Evolutionary conservation across 306 rosid genomes (phyloP), one percentile per base, ranked within the genome.

Genomic region (Cajanus cajan): DNA sequence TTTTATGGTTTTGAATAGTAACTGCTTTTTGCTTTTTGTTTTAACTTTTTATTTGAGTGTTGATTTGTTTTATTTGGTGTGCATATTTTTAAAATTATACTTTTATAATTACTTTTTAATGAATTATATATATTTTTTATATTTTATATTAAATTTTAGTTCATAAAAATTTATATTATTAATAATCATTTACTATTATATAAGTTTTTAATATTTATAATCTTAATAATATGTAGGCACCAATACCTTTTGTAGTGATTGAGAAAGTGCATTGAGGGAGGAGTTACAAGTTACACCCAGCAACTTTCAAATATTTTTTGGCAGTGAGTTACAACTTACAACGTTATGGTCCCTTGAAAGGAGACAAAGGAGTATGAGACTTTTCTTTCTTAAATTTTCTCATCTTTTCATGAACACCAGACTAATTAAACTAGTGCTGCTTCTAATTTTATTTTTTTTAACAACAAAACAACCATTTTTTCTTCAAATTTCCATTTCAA

Each of bases 291-390:
- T 45, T 43, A 16, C 61, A 78, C 48, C 40, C 41, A 61, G 67
- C 67, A 61, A 31, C 73, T 76, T 50, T 37, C 57, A 51, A 63
- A 31, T 4, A 16, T 12, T 40, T 50, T 68, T 69, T 24, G 41
- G 36, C 55, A 8, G 3, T 39, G 79, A 39, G 69, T 8, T n/a
- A 16, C 69, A 34, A 8, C 15, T 37, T 40, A 36, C 24, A 34
- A 34, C 31, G 47, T 65, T 65, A 22, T 21, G 72, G 85, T 75
- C 73, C 66, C 78, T 68, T 76, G n/a, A 47, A 37, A 50, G 74
- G 81, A 77, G 76, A 70, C 84, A 80, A 44, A 34, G 67, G 45
- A 21, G 63, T 36, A 61, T 70, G 83, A 10, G 22, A 48, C 85
- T 59, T 76, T 78, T 57, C 68, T 55, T 65, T 67, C 76, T 48